Evolutionary conservation across 2,329 filamentous ascomycete genomes (phyloP), one percentile per base, ranked within the genome.

Genomic region (Nannizzia gypsea): DNA sequence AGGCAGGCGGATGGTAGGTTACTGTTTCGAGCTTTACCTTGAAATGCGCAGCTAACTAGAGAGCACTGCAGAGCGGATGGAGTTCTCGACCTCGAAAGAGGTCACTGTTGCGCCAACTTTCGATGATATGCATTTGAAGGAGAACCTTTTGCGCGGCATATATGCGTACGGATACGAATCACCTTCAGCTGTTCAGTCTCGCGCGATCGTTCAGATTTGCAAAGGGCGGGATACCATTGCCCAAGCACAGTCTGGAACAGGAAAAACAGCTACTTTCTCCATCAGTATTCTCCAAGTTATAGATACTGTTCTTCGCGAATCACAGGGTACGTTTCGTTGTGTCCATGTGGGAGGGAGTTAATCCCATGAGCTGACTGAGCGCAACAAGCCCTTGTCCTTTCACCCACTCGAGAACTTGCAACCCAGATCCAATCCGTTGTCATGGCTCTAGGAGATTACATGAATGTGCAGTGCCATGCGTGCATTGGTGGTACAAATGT

Each of bases 361-460:
- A 13, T 56, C 13, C 22, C 15, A 36, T 11, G 8, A 40, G 26
- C 61, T 62, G 22, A 62, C 42, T 24, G 34, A 31, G 20, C 5
- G 15, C 17, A 42, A 26, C 62, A 6, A 79, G 95, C 93, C 66
- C 84, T 99, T 66, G 96, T 99, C 72, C 88, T 99, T 67, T 92
- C 93, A 66, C 93, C 93, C 69, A 99, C 93, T 72, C 92, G 93
- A 81, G 93, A 99, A 83, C 83, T 99, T 74, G 93, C 93, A 69
- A 91, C 96, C 79, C 93, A 99, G 81, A 99, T 99, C 74, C 93
- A 99, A 80, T 97, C 96, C 83, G 93, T 99, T 72, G 90, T 99
- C 66, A 86, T 97, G 72, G 93, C 93, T 73, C 95, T 99, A 66
- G 93, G 93, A 75, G 93, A 99, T 80, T 99, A 96, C 84, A 97